phyloP scores from a whole-genome alignment of 805 yeast genomes.

The Candida ponderosae region DNA sequence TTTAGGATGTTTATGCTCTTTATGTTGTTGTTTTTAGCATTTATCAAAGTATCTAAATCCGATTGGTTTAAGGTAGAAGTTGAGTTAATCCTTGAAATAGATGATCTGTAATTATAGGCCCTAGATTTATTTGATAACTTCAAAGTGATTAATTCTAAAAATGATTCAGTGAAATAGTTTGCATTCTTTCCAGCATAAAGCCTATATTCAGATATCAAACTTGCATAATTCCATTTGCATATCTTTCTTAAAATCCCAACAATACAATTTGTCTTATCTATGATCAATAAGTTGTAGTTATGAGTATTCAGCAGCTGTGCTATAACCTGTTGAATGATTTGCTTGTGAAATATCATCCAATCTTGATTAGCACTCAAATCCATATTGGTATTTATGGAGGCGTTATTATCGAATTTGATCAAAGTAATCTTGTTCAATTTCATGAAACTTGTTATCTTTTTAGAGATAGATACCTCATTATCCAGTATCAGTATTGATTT shows the following conservation, averaged over 20 bases:
- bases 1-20: no score
- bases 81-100: no score
- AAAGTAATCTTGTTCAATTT: conserved; percentile 47
- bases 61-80: no score
- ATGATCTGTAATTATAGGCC: no score
- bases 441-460: conserved; percentile 60
- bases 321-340: conserved; percentile 57
- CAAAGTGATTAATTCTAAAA: conserved; percentile 70
- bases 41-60: no score
- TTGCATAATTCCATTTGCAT: conserved; percentile 84
- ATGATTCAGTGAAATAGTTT: conserved; percentile 75
- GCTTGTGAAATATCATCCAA: conserved; percentile 73
- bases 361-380: conserved; percentile 13
- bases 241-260: conserved; percentile 76
- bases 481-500: conserved; percentile 68
- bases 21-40: no score
- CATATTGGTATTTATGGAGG: conserved; percentile 17
- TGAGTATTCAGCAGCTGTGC: conserved; percentile 53
- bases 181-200: conserved; percentile 64
- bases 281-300: conserved; percentile 60
- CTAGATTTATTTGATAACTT: no score
- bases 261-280: conserved; percentile 75
- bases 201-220: conserved; percentile 80
- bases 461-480: conserved; percentile 71
- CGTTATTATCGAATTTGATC: conserved; percentile 22